Conservation (phyloP, 345 rosid species). For the Sonneratia caseolaris region DNA sequence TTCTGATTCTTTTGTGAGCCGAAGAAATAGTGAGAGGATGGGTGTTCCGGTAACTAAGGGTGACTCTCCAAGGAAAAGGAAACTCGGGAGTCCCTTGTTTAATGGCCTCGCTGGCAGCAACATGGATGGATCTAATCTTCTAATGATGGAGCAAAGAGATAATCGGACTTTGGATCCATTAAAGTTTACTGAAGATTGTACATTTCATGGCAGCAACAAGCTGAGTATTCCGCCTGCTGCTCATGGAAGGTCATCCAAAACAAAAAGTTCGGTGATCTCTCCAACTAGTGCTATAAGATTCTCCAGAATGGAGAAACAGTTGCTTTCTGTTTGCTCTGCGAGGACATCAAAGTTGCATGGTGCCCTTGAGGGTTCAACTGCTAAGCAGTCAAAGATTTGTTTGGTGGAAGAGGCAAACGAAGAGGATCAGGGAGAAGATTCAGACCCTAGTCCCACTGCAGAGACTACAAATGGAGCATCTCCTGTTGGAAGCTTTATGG, state of each 20-base stretch:
- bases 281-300: constrained; percentile 24
- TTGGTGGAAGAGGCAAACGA: constrained; percentile 25
- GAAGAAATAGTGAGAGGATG: constrained; percentile 20
- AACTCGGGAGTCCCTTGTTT: constrained; percentile 17
- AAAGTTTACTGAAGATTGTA: constrained; percentile 9
- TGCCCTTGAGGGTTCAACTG: constrained; percentile 19
- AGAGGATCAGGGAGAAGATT: constrained; percentile 16
- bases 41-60: constrained; percentile 16
- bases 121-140: background rate
- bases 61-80: constrained; percentile 26
- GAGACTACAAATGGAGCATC: background rate
- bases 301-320: constrained; percentile 29
- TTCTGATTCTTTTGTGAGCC: constrained; percentile 23
- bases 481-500: background rate
- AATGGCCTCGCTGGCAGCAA: background rate
- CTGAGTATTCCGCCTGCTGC: background rate
- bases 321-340: constrained; percentile 19
- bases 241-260: constrained; percentile 9
- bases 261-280: constrained; percentile 13
- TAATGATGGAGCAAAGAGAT: constrained; percentile 9
- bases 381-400: constrained; percentile 26
- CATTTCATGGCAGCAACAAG: constrained; percentile 13
- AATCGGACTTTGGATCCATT: constrained; percentile 4
- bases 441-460: background rate
- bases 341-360: constrained; percentile 19